phyloP scores from a whole-genome alignment of 1,284 basidiomycete genomes.

The Earliella scabrosa region DNA sequence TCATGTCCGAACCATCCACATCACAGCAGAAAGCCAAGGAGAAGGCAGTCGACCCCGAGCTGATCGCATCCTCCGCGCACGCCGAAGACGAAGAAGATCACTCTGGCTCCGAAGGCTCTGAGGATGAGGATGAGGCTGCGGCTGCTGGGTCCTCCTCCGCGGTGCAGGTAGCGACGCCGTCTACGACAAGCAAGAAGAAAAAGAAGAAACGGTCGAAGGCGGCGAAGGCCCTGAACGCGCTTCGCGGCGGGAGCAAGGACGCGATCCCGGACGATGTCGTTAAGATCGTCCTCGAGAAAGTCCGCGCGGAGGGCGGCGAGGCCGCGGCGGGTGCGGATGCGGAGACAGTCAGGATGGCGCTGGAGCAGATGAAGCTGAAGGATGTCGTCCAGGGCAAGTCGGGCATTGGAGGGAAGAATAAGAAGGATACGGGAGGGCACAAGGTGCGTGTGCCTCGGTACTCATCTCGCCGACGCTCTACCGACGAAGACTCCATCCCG shows the following conservation, averaged over 20 bases:
- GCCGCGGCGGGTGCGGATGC: constrained; percentile 54
- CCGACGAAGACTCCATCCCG: too few relatives aligned
- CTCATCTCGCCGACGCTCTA: too few relatives aligned
- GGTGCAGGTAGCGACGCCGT: constrained; percentile 34
- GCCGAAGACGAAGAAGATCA: constrained; percentile 23
- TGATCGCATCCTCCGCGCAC: constrained; percentile 25
- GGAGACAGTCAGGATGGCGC: constrained; percentile 60
- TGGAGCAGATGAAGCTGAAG: constrained; percentile 75
- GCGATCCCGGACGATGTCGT: constrained; percentile 64
- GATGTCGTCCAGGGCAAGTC: constrained; percentile 75
- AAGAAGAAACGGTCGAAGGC: constrained; percentile 78
- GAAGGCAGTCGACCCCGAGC: constrained; percentile 43
- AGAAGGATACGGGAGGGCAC: constrained; percentile 83
- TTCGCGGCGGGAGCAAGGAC: constrained; percentile 49
- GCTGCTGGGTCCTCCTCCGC: constrained; percentile 26
- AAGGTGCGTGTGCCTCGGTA: constrained; percentile 65
- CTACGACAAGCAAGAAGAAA: constrained; percentile 63
- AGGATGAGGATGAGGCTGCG: constrained; percentile 29
- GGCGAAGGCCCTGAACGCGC: constrained; percentile 52
- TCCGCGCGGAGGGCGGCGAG: constrained; percentile 58
- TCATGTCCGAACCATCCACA: constrained; percentile 26
- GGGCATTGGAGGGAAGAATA: constrained; percentile 69
- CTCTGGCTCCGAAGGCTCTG: constrained; percentile 42
- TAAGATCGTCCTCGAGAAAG: constrained; percentile 60
- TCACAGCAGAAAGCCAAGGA: constrained; percentile 41